Evolutionary conservation across 148 eudicot species (phyloP), one percentile per base, ranked within the genome.

Genomic region (Amaranthus cruentus): DNA sequence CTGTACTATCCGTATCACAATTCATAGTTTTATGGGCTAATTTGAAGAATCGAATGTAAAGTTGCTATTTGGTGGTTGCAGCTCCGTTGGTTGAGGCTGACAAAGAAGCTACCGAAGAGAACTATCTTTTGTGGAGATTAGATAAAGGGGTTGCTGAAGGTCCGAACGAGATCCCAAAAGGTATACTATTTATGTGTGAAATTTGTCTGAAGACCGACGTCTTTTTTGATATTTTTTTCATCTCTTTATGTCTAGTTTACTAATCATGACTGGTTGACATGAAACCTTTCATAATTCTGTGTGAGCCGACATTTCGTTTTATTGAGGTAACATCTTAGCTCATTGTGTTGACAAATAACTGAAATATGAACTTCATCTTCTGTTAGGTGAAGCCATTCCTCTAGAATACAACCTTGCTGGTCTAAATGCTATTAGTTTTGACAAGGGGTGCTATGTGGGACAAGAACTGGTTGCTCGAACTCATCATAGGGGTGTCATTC

Each of bases 121-220:
- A 92, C 81, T 96, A 81, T 77, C 88, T 87, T 73, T 83, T 90
- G 4, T 96, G 99, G 99, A 88, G 97, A 85, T 58, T 87, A 51
- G 96, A 86, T 84, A 85, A 88, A 70, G 97, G 99, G 73, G 92
- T 96, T 86, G 96, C 99, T 4, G 99, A 96, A 88, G 99, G 99
- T 72, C 83, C 99, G 42, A 57, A 73, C 5, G 99, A 96, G 86
- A 96, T 96, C 50, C 97, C 96, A 12, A 92, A 87, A 92, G 99
- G 99, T 92, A 43, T 53, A 69, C 52, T 42, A 75, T 61, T 46
- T 14, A 72, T n/a, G n/a, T n/a, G n/a, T n/a, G n/a, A n/a, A n/a
- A n/a, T n/a, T n/a, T n/a, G n/a, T n/a, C n/a, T n/a, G n/a, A n/a
- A n/a, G n/a, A n/a, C n/a, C n/a, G n/a, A n/a, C n/a, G n/a, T n/a